Evolutionary conservation across 2,329 filamentous ascomycete species (phyloP).

Genomic region (Thermothelomyces thermophilus): DNA sequence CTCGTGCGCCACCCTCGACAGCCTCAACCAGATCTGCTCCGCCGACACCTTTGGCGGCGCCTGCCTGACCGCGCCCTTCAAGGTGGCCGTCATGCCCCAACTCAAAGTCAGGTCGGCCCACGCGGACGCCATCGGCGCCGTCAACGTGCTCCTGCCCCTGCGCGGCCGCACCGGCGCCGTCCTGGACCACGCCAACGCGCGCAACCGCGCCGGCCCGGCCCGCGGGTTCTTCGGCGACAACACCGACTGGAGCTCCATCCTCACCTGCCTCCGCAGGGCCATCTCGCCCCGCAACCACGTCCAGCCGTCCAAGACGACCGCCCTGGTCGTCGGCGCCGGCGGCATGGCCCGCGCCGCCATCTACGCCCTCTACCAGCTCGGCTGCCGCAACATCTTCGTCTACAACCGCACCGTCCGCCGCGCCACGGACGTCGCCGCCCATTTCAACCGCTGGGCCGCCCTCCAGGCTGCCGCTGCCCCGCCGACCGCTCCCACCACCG

Average conservation of each 20-base stretch:
- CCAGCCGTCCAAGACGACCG: slow-evolving; percentile 46
- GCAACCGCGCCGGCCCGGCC: slow-evolving; percentile 55
- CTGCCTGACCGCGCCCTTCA: slow-evolving; percentile 63
- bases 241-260: slow-evolving; percentile 36
- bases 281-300: slow-evolving; percentile 61
- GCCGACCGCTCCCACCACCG: slow-evolving; percentile 24
- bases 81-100: slow-evolving; percentile 58
- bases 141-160: slow-evolving; percentile 65
- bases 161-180: slow-evolving; percentile 44
- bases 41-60: slow-evolving; percentile 61
- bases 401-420: slow-evolving; percentile 59
- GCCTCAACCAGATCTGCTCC: slow-evolving; percentile 52
- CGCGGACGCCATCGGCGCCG: slow-evolving; percentile 63
- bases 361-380: slow-evolving; percentile 66
- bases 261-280: slow-evolving; percentile 57
- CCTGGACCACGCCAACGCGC: slow-evolving; percentile 49
- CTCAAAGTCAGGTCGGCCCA: slow-evolving; percentile 61
- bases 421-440: slow-evolving; percentile 55
- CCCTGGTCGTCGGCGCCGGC: slow-evolving; percentile 54
- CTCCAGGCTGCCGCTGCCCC: slow-evolving; percentile 28
- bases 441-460: slow-evolving; percentile 54
- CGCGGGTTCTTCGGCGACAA: slow-evolving; percentile 56
- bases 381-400: slow-evolving; percentile 66
- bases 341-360: slow-evolving; percentile 70
- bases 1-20: slow-evolving; percentile 54